Evolutionary conservation across 208 protist species (phyloP).

Genomic region (Vickermania spadyakhi): DNA sequence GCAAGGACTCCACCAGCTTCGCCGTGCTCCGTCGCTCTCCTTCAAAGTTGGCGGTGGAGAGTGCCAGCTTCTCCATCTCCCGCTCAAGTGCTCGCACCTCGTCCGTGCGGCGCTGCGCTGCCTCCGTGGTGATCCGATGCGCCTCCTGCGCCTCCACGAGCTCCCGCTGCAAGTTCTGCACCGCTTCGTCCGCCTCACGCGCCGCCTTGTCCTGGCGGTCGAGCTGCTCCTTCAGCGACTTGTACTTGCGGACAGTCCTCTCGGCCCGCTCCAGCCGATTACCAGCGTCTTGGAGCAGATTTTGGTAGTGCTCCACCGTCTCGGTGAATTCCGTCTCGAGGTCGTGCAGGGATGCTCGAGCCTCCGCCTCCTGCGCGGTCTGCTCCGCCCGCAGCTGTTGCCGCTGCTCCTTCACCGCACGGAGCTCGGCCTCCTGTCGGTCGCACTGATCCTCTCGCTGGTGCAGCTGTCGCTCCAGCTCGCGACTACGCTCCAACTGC

Average conservation of each 20-base stretch:
- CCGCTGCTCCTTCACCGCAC: constrained; percentile 7
- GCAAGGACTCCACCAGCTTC: constrained; percentile 44
- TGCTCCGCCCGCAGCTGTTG: constrained; percentile 25
- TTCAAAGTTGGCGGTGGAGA: constrained; percentile 18
- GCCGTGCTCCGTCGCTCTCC: constrained; percentile 35
- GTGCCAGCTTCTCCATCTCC: constrained; percentile 24
- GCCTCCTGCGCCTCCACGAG: constrained; percentile 21
- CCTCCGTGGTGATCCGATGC: constrained; percentile 2
- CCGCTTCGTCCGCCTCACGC: constrained; percentile 11
- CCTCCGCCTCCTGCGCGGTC: constrained; percentile 26
- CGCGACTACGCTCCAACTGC: constrained; percentile 1
- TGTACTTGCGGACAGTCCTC: constrained; percentile 64
- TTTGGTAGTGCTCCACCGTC: constrained; percentile 50
- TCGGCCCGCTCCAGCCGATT: constrained; percentile 43
- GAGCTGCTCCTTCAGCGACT: constrained; percentile 41
- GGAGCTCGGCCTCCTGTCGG: constrained; percentile 16
- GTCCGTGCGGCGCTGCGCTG: constrained; percentile 4
- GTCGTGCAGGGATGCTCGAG: constrained; percentile 28
- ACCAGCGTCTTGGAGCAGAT: constrained; percentile 55
- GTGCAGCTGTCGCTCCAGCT: constrained; percentile 14
- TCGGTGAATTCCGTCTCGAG: constrained; percentile 65
- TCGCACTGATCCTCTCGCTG: constrained; percentile 14
- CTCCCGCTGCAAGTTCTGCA: constrained; percentile 33
- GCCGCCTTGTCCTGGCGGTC: constrained; percentile 9
- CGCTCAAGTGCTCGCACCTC: constrained; percentile 10